Conservation (phyloP, 2,329 filamentous ascomycete species). For the Myriangium duriaei region DNA sequence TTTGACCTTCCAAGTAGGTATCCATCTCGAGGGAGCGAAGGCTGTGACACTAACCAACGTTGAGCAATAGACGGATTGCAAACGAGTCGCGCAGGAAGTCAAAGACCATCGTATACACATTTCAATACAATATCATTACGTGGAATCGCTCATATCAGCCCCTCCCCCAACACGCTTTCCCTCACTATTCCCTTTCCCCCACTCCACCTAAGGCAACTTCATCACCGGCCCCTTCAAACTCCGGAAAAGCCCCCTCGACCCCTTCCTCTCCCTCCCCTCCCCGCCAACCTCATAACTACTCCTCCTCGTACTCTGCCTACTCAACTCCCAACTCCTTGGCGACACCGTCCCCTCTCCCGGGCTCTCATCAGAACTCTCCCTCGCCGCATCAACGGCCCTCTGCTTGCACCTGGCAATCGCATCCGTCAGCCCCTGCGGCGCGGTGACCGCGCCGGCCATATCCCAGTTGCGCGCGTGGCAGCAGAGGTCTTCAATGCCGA, state of each 20-base stretch:
- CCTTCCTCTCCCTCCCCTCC: not conserved
- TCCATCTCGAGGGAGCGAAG: too few relatives aligned
- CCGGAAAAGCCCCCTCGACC: not conserved
- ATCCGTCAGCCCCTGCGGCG: slow-evolving; percentile 1
- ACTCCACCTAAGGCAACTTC: not conserved
- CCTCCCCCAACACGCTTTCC: too few relatives aligned
- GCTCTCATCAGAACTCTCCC: not conserved
- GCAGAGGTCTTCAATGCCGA: slow-evolving; percentile 19
- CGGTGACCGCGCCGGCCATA: not conserved
- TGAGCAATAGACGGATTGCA: too few relatives aligned
- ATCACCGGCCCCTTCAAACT: not conserved
- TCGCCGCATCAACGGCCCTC: too few relatives aligned
- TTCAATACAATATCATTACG: too few relatives aligned
- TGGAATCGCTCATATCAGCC: too few relatives aligned
- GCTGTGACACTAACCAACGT: too few relatives aligned
- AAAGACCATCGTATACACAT: too few relatives aligned
- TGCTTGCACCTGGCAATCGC: not conserved
- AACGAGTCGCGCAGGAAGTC: too few relatives aligned
- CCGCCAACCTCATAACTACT: not conserved
- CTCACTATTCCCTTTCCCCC: too few relatives aligned
- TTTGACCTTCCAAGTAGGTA: too few relatives aligned
- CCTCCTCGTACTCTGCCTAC: too few relatives aligned
- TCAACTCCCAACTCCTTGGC: not conserved
- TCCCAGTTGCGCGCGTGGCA: slow-evolving; percentile 19
- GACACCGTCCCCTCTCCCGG: not conserved